These are phyloP conservation scores for Berberis thunbergii DNA, from an alignment of 164 flowering plant genomes.

Conservation along the genomic window DNA sequence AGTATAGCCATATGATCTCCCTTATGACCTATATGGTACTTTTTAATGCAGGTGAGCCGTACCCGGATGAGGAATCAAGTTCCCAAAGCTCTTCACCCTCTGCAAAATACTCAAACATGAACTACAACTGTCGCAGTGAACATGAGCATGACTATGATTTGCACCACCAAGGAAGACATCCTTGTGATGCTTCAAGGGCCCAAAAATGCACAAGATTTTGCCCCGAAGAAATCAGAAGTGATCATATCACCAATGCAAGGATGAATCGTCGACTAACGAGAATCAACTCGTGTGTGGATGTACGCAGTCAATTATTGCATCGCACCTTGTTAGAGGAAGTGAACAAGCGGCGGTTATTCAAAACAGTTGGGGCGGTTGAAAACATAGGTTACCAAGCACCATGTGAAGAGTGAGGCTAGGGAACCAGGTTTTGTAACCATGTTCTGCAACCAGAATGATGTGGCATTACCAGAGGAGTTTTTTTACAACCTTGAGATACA, in stretches of 20 bases:
- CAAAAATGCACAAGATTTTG: conserved; percentile 38
- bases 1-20: background rate
- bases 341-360: conserved; percentile 56
- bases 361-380: conserved; percentile 76
- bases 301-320: conserved; percentile 64
- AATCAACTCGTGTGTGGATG: conserved; percentile 41
- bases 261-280: conserved; percentile 14
- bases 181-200: conserved; percentile 10
- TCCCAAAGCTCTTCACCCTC: conserved; percentile 49
- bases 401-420: background rate
- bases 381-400: conserved; percentile 64
- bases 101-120: conserved; percentile 34
- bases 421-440: no score
- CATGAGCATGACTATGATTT: conserved; percentile 22
- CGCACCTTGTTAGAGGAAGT: conserved; percentile 47
- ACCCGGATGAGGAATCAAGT: conserved; percentile 42
- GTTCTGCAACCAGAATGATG: no score
- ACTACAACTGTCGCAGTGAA: conserved; percentile 34
- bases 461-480: no score
- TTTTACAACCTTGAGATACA: no score
- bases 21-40: background rate
- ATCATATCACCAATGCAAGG: conserved; percentile 1
- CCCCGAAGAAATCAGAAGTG: conserved; percentile 20
- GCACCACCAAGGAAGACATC: conserved; percentile 12
- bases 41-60: conserved; percentile 28